Conservation (phyloP, 768 basidiomycete genomes). For the Kondoa malvinella region DNA sequence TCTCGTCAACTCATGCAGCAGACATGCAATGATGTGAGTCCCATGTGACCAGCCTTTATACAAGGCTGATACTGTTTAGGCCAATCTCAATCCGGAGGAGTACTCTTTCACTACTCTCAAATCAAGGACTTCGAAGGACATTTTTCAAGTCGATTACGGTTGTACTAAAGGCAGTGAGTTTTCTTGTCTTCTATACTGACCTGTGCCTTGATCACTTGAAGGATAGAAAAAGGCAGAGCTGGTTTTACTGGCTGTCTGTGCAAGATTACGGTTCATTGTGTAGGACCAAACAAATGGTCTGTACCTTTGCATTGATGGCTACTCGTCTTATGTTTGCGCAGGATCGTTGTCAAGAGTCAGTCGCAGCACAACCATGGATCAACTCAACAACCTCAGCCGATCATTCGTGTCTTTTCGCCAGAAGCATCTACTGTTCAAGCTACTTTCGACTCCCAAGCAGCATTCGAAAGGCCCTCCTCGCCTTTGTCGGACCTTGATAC, state of each 20-base stretch:
- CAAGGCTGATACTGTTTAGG: background rate
- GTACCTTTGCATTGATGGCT: background rate
- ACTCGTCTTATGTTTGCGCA: background rate
- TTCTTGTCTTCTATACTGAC: background rate
- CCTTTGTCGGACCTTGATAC: background rate
- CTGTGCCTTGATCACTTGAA: background rate
- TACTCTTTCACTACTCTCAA: background rate
- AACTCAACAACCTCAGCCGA: background rate
- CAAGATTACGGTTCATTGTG: background rate
- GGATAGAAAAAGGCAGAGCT: background rate
- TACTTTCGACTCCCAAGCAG: too few relatives aligned
- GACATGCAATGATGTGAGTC: background rate
- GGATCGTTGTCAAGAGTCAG: background rate
- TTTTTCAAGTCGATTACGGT: background rate
- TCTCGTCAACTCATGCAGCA: background rate
- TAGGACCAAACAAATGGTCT: too few relatives aligned
- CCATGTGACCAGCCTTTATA: background rate
- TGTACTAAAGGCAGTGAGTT: background rate
- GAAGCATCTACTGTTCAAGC: background rate
- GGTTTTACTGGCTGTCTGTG: background rate
- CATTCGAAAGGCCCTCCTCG: too few relatives aligned
- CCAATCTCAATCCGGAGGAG: background rate
- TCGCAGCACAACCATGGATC: background rate
- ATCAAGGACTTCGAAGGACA: background rate
- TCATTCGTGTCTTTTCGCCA: background rate